Conservation (phyloP, 179 eudicot genomes). For the Carnegiea gigantea region DNA sequence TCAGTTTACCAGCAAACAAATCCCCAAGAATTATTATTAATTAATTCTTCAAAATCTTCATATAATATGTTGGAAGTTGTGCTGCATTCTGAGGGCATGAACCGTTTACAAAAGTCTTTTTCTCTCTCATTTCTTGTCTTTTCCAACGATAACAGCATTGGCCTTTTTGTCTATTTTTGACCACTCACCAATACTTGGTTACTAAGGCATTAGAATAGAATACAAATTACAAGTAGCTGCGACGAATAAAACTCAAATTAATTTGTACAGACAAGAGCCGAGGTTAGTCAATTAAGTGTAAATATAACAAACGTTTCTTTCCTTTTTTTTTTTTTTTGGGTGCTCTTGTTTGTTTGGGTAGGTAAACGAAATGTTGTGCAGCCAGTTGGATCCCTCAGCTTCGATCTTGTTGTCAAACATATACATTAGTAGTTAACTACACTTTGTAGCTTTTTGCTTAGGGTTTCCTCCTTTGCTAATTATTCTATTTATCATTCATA, state of each 20-base stretch:
- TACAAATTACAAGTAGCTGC: neutral
- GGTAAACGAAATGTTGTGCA: slow-evolving; percentile 1
- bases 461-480: neutral
- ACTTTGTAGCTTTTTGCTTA: slow-evolving; percentile 1
- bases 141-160: neutral
- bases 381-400: slow-evolving; percentile 6
- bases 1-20: too few species aligned
- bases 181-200: slow-evolving; percentile 8
- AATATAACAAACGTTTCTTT: neutral
- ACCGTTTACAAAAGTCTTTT: too few species aligned
- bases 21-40: too few species aligned
- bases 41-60: too few species aligned
- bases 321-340: neutral
- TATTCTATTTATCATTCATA: neutral
- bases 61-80: too few species aligned
- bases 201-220: slow-evolving; percentile 12
- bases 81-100: too few species aligned
- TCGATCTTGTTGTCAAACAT: neutral
- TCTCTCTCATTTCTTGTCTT: neutral
- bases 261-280: neutral
- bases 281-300: neutral
- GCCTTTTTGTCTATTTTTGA: neutral
- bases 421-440: neutral
- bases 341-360: neutral
- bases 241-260: neutral